Evolutionary conservation across 2,329 filamentous ascomycete genomes (phyloP).

Genomic region (Aspergillus sp.): DNA sequence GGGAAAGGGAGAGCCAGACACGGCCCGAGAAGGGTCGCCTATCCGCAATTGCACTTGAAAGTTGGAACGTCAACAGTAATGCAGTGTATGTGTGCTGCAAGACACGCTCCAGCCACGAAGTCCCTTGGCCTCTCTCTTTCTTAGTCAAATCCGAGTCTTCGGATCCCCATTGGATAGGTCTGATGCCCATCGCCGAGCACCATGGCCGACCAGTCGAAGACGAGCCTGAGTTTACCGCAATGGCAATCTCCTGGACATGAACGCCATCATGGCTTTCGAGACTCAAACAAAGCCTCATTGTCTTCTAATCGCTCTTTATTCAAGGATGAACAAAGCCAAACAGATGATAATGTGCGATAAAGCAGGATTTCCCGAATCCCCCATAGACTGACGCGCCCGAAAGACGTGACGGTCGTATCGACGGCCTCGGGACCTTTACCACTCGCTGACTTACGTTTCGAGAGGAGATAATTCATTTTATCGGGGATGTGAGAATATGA

Average conservation of each 20-base stretch:
- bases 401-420: background rate
- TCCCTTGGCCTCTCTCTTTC: background rate
- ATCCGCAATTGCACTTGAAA: slow-evolving; percentile 26
- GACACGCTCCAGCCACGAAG: background rate
- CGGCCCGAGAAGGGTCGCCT: slow-evolving; percentile 20
- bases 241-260: background rate
- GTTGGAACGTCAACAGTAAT: slow-evolving; percentile 18
- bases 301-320: background rate
- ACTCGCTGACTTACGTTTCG: background rate
- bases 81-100: background rate
- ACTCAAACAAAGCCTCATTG: background rate
- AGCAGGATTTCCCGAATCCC: background rate
- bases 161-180: background rate
- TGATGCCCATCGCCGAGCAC: background rate
- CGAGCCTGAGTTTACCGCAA: background rate
- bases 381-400: slow-evolving; percentile 4
- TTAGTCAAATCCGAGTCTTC: background rate
- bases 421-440: background rate
- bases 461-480: background rate
- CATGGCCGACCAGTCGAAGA: background rate
- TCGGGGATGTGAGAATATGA: background rate
- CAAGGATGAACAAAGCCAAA: background rate
- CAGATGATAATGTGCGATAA: background rate
- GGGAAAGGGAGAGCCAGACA: slow-evolving; percentile 18
- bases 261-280: background rate